These are phyloP conservation scores for Sporopachydermia quercuum DNA, from an alignment of 805 yeast species.

Conservation along the genomic window DNA sequence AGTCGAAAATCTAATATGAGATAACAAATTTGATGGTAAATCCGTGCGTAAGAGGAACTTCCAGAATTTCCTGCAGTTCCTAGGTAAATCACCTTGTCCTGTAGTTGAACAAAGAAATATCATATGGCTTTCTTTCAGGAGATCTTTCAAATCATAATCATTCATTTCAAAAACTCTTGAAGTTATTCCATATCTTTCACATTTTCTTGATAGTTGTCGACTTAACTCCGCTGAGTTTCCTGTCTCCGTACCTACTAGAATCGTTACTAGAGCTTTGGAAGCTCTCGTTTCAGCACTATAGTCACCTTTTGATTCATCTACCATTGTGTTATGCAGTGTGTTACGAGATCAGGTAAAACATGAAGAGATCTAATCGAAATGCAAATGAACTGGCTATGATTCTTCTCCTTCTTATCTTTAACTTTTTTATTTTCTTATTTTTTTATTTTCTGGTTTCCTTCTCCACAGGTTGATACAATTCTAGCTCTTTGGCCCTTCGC, in stretches of 20 bases:
- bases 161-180: constrained; percentile 41
- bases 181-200: constrained; percentile 37
- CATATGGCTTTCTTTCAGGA: constrained; percentile 33
- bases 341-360: too few species aligned
- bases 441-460: too few species aligned
- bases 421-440: too few species aligned
- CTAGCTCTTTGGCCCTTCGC: too few species aligned
- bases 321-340: too few species aligned
- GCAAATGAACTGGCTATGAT: too few species aligned
- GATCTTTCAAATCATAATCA: constrained; percentile 38
- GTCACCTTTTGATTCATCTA: too few species aligned
- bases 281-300: too few species aligned
- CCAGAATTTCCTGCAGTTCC: constrained; percentile 66
- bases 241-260: constrained; percentile 84
- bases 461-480: too few species aligned
- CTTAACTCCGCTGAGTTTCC: constrained; percentile 88
- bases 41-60: constrained; percentile 50
- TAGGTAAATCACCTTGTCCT: constrained; percentile 90
- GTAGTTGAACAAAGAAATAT: constrained; percentile 72
- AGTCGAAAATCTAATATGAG: constrained; percentile 48
- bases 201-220: constrained; percentile 36
- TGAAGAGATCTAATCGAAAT: too few species aligned
- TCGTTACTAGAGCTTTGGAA: too few species aligned
- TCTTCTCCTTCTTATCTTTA: too few species aligned
- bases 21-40: constrained; percentile 45